Base-by-base conservation (phyloP, 306 rosid species). In the Acacia acuminata region DNA sequence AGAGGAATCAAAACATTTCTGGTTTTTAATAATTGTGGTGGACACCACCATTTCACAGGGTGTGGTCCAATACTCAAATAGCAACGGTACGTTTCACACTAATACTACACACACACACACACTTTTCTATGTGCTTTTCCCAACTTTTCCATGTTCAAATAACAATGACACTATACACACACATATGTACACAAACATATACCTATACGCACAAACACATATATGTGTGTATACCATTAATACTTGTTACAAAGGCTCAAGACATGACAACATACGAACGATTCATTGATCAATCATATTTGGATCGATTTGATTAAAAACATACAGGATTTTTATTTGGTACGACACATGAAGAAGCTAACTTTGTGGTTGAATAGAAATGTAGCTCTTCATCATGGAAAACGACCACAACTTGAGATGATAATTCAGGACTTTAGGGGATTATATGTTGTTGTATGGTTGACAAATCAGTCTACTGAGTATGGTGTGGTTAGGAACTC, bases 41-140 rank as follows among this genome's bases (percentile, higher is more conserved):
- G 63, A 42, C 50, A 66, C 61, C 27, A 66, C 25, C 65, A 60
- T 76, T 25, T 25, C 32, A n/a, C 8, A 77, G 20, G 48, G 47
- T 48, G 68, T 82, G 42, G 42, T 36, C 72, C 75, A 60, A 16
- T n/a, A n/a, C n/a, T n/a, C n/a, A n/a, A n/a, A n/a, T n/a, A 32
- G 9, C 25, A 42, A 64, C 32, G 7, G 74, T 82, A 67, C 25
- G 47, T 36, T 32, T 42, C 48, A 6, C 63, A 56, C 25, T 56
- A n/a, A 55, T 55, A 2, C 20, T 8, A 51, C 17, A 45, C 3
- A 44, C 3, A 43, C 40, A 38, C 42, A 43, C 12, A 8, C 45
- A 47, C n/a, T n/a, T n/a, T 47, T 12, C 16, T 36, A 67, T 2
- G 67, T 24, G 63, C 16, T 24, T 24, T 25, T n/a, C 65, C 15